Evolutionary conservation across 257 asterid species (phyloP).

Genomic region (Solanum lycopersicoides): DNA sequence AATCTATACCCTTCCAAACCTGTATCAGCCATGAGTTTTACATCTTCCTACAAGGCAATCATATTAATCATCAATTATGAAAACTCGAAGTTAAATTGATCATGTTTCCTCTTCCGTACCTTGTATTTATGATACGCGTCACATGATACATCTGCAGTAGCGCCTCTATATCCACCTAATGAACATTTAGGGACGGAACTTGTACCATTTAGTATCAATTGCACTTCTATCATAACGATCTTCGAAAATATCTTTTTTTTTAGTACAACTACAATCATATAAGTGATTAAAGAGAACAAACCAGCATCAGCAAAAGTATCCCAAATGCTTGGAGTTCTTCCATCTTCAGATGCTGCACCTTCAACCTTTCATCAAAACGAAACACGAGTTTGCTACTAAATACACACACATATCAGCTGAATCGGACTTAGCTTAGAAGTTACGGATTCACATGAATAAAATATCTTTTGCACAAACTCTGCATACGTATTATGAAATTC

Average conservation of each 20-base stretch:
- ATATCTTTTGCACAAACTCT: neutral
- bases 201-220: neutral
- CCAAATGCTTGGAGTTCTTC: constrained; percentile 40
- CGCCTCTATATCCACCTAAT: neutral
- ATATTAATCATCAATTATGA: neutral
- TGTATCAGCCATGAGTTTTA: constrained; percentile 4
- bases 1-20: constrained; percentile 10
- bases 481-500: neutral
- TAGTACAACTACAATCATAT: neutral
- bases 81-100: neutral
- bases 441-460: neutral
- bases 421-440: neutral
- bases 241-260: neutral
- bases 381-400: neutral
- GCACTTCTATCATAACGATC: neutral
- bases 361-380: constrained; percentile 8
- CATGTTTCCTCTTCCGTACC: neutral
- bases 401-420: too few species aligned
- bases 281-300: neutral
- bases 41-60: constrained; percentile 16
- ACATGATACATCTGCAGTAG: constrained; percentile 16
- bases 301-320: constrained; percentile 38
- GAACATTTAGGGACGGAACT: neutral
- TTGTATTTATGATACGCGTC: constrained; percentile 27
- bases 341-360: constrained; percentile 40